Evolutionary conservation across 805 yeast species (phyloP), one percentile per base, ranked within the genome.

Genomic region (Lachancea meyersii): DNA sequence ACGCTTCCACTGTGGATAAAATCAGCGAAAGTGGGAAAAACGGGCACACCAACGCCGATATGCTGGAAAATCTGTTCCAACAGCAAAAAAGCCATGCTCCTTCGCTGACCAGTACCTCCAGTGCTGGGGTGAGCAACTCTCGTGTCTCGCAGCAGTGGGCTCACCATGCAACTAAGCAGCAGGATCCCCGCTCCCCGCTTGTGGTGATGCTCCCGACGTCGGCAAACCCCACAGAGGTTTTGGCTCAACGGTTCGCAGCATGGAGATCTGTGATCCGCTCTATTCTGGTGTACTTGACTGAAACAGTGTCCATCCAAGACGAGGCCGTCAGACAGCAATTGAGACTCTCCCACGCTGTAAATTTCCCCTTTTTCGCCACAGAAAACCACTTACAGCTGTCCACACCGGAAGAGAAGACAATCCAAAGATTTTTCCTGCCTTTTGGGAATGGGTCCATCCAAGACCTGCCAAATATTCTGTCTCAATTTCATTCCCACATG

Each of bases 201-300:
- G 55, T 62, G 1, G 64, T 74, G 7, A 58, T 67, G 26, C 67
- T 82, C 31, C 88, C 88, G 5, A 70, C 76, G 6, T 63, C 67
- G 33, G 77, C 83, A 3, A 78, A 78, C 51, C 97, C 97, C 9
- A 88, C 97, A 1, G 97, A 89, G 45, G 76, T 85, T 5, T 69
- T 91, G 46, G 93, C 96, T 2, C 73, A 77, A 22, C 71, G 97
- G 48, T 89, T 91, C 61, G 73, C 80, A 38, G 82, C 94, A 2
- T 91, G 97, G 96, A 71, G 96, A 45, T 73, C 76, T 31, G 77
- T 89, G 43, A 79, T 88, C 44, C 78, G 80, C 48, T 82, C 91
- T 27, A 65, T 91, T 43, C 72, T 86, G 17, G 76, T 73, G 36
- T 91, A 91, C 57, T 70, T 91, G 48, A 76, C 75, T 48, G 96